Conservation (phyloP, 305 asterid species). For the Andrographis paniculata region DNA sequence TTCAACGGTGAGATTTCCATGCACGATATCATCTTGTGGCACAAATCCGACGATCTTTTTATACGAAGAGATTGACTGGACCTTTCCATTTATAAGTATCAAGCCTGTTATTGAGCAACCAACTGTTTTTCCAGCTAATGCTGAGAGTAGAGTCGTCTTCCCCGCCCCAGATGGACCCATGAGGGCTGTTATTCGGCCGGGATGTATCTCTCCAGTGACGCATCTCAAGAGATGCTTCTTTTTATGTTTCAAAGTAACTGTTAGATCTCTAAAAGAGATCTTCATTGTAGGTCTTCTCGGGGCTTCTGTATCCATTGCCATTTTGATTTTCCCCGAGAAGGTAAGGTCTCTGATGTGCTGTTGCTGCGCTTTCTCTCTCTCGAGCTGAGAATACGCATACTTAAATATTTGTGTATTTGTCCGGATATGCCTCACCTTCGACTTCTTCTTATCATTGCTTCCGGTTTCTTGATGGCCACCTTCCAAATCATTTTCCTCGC, state of each 20-base stretch:
- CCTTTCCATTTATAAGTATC: constrained; percentile 59
- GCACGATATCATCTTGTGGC: constrained; percentile 93
- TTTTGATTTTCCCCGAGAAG: constrained; percentile 50
- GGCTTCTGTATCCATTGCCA: constrained; percentile 39
- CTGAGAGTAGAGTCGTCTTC: constrained; percentile 85
- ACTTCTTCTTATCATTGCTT: constrained; percentile 31
- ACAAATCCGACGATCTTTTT: constrained; percentile 80
- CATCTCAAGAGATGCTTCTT: constrained; percentile 60
- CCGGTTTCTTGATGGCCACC: constrained; percentile 34
- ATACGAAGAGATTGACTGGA: constrained; percentile 56
- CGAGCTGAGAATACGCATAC: constrained; percentile 84
- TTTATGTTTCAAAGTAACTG: constrained; percentile 63
- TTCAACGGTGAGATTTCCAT: constrained; percentile 86
- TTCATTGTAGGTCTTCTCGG: constrained; percentile 50
- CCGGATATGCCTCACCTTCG: constrained; percentile 53
- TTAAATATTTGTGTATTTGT: constrained; percentile 67
- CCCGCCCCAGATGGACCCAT: constrained; percentile 99
- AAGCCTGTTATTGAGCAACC: constrained; percentile 62
- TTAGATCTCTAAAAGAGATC: constrained; percentile 59
- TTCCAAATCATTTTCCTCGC: constrained; percentile 29
- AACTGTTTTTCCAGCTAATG: constrained; percentile 78
- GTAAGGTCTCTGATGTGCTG: constrained; percentile 50
- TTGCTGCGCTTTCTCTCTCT: constrained; percentile 71
- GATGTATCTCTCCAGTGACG: constrained; percentile 56
- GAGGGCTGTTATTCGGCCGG: constrained; percentile 85